Evolutionary conservation across 495 filamentous ascomycete species (phyloP), one percentile per base, ranked within the genome.

Genomic region (Penicillium coffeae): DNA sequence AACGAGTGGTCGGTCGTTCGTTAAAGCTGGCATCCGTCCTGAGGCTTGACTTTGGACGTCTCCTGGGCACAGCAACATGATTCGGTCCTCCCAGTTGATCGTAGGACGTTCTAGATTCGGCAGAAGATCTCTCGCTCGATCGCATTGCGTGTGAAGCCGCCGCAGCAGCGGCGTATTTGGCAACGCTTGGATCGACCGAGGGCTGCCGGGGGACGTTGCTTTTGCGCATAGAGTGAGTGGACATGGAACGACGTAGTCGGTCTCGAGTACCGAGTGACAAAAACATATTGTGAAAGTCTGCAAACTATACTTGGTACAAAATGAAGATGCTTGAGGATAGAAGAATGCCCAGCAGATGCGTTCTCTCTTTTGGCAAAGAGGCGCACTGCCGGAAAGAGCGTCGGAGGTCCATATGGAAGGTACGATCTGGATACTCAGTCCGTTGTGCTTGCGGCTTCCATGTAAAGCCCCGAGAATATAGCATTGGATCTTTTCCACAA

Each of bases 81-180:
- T 53, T 59, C 8, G 65, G 63, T 1, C 61, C 70, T 5, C 65
- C 67, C 13, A 65, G 40, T 38, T 59, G 55, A 45, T 64, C 60
- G 46, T 69, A 68, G 0, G 68, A 60, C 42, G 50, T 46, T 34
- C 55, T 56, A 7, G 61, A 62, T 13, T 68, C 65, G 1, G 48
- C 55, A 2, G 64, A 68, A 1, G 55, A 58, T 38, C 75, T 68
- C 49, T 73, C 74, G 35, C 66, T 76, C 27, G 82, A 82, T 49
- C 79, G 61, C 68, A 82, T 89, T 34, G 87, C 87, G 51, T 75
- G 66, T 19, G 72, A 73, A n/a, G 87, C 87, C 40, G 87, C 87
- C 33, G 77, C 76, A 8, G 83, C 75, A 21, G 87, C 87, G 59
- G 87, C 78, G 25, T 73, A 67, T 39, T 79, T 74, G 9, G 79